Conservation (phyloP, 2,329 filamentous ascomycete species). For the Aureobasidium sp. region DNA sequence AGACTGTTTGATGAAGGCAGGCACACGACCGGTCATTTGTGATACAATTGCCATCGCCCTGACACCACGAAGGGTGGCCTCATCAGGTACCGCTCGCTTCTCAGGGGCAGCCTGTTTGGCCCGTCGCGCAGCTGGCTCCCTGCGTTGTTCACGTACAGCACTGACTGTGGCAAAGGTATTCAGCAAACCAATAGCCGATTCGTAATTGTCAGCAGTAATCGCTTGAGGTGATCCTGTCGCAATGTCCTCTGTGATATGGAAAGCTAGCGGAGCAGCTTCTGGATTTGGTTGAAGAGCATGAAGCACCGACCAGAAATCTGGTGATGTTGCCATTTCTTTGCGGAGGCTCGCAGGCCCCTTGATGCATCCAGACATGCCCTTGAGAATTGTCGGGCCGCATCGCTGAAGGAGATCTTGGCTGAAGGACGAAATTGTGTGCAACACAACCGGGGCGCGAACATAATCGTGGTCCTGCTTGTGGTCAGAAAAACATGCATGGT, state of each 20-base stretch:
- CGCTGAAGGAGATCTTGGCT: constrained; percentile 69
- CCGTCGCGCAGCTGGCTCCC: constrained; percentile 22
- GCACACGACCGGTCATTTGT: constrained; percentile 72
- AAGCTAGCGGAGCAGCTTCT: constrained; percentile 70
- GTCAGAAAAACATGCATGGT: constrained; percentile 9
- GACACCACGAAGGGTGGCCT: constrained; percentile 69
- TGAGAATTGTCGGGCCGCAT: constrained; percentile 67
- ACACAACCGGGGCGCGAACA: constrained; percentile 80
- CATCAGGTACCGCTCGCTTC: constrained; percentile 37
- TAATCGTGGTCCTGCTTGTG: constrained; percentile 69
- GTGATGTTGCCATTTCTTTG: constrained; percentile 91
- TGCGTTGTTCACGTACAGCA: constrained; percentile 61
- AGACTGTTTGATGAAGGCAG: constrained; percentile 82
- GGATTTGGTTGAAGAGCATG: constrained; percentile 61
- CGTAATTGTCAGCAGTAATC: constrained; percentile 93
- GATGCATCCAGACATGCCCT: constrained; percentile 74
- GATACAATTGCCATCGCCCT: constrained; percentile 78
- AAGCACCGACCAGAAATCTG: constrained; percentile 93
- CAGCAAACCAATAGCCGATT: constrained; percentile 73
- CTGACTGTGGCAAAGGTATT: constrained; percentile 86
- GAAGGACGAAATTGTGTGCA: constrained; percentile 87
- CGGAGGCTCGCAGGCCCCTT: constrained; percentile 68
- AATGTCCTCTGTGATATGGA: constrained; percentile 76
- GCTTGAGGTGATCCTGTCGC: constrained; percentile 66
- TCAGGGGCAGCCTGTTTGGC: constrained; percentile 47